Evolutionary conservation across 1,139 yeast species (phyloP).

Genomic region (Saccharomyces pastorianus): DNA sequence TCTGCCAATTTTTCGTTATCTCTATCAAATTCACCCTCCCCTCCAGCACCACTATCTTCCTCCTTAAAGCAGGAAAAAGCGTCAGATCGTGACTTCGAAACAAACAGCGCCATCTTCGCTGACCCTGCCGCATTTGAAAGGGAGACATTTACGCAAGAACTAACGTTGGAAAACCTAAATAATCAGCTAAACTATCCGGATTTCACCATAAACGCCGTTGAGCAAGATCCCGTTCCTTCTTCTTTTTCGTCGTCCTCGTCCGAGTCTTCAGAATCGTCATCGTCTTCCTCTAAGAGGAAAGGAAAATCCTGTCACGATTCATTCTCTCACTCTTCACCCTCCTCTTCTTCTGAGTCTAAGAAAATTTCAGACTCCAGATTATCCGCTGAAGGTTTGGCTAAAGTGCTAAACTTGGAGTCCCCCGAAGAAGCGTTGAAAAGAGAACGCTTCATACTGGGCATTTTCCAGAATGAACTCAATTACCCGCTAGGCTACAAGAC

Average conservation of each 20-base stretch:
- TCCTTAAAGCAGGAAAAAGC: neutral
- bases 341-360: neutral
- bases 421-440: slow-evolving; percentile 48
- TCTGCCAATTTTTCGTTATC: neutral
- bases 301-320: neutral
- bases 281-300: neutral
- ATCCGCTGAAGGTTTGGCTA: slow-evolving; percentile 49
- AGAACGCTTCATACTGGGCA: slow-evolving; percentile 53
- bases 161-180: neutral
- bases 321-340: neutral
- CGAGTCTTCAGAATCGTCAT: neutral
- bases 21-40: neutral
- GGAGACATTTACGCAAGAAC: neutral
- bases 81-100: neutral
- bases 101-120: neutral
- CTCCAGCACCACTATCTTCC: neutral
- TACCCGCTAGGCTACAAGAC: slow-evolving; percentile 69
- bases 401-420: slow-evolving; percentile 44
- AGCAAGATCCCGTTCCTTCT: neutral
- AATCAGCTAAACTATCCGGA: neutral
- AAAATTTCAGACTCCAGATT: slow-evolving; percentile 47
- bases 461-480: slow-evolving; percentile 50
- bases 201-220: neutral
- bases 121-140: neutral
- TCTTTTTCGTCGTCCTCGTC: neutral